Evolutionary conservation across 345 rosid genomes (phyloP).

Genomic region (Melaleuca alternifolia): DNA sequence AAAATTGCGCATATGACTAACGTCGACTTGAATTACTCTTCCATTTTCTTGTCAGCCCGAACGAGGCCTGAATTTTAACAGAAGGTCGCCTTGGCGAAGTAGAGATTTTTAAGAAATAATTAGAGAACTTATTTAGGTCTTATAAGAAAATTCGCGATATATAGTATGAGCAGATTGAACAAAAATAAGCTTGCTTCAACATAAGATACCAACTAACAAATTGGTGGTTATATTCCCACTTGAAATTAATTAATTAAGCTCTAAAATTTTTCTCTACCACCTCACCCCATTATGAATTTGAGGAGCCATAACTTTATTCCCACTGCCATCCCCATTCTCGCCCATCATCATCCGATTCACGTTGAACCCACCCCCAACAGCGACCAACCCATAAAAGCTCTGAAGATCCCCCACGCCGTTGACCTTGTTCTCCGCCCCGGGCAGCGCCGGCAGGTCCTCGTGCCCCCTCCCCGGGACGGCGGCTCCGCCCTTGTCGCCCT

Average conservation of each 20-base stretch:
- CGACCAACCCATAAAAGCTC: conserved; percentile 2
- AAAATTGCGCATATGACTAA: neutral
- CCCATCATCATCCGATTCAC: neutral
- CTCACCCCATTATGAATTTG: neutral
- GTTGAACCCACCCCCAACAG: neutral
- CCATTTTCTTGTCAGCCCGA: neutral
- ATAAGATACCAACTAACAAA: neutral
- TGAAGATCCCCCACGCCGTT: neutral
- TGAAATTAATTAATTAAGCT: neutral
- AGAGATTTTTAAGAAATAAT: neutral
- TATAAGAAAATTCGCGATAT: neutral
- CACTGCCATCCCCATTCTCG: neutral
- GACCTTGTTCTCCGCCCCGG: neutral
- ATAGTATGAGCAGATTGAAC: neutral
- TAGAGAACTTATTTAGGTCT: neutral
- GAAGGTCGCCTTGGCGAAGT: neutral
- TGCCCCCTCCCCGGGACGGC: neutral
- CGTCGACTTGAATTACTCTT: neutral
- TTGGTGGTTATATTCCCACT: neutral
- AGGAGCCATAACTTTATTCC: neutral
- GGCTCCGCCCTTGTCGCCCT: neutral
- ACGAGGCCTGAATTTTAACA: neutral
- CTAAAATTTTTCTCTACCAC: neutral
- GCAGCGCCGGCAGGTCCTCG: neutral
- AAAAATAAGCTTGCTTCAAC: neutral